Evolutionary conservation across 164 flowering plant species (phyloP).

Genomic region (Kalanchoe fedtschenkoi): DNA sequence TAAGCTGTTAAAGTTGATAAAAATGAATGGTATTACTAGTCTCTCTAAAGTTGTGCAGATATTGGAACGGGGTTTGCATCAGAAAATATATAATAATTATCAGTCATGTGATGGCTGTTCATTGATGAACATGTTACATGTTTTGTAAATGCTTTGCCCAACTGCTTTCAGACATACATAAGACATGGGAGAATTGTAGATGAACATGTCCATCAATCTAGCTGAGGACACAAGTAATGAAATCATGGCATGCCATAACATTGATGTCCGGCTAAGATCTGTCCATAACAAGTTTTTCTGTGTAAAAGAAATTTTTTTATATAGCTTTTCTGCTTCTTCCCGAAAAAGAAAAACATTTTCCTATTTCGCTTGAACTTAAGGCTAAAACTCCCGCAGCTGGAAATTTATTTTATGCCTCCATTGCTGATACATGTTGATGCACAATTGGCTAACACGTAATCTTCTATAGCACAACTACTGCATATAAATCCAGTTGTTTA

Average conservation of each 20-base stretch:
- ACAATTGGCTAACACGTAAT: neutral
- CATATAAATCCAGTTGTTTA: neutral
- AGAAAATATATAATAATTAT: neutral
- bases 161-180: neutral
- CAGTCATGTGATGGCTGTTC: neutral
- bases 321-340: neutral
- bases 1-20: neutral
- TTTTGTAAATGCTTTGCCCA: neutral
- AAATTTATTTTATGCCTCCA: neutral
- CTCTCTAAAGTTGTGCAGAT: no score
- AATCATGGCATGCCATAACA: no score
- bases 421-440: neutral
- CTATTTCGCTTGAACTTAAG: neutral
- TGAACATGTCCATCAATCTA: no score
- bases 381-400: neutral
- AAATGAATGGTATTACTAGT: no score
- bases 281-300: neutral
- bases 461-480: neutral
- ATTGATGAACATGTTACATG: neutral
- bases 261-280: no score
- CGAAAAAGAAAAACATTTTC: neutral
- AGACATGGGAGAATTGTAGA: no score
- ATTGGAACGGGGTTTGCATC: neutral
- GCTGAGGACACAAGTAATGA: no score
- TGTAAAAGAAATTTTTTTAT: neutral